A percentile compares a stretch with the other conserved stretches of the same genome.
phyloP scores from a whole-genome alignment of 805 yeast genomes.

The Kluyveromyces wickerhamii region DNA sequence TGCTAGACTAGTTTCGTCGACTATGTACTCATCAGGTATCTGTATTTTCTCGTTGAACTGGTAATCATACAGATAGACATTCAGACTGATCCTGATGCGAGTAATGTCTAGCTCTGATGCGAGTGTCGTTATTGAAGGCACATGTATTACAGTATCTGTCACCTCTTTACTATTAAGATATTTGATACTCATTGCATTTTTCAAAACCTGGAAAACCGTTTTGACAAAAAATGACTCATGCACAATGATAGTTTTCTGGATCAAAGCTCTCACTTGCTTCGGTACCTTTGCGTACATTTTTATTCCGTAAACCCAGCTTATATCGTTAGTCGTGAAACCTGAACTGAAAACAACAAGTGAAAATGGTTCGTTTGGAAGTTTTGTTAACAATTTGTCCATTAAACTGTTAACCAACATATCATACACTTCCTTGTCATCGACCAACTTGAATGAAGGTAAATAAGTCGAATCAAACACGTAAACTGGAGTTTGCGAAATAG shows the following conservation, averaged over 20 bases:
- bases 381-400: conserved; percentile 45
- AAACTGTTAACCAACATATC: conserved; percentile 40
- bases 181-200: conserved; percentile 51
- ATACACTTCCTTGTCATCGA: conserved; percentile 32
- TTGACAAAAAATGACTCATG: conserved; percentile 89
- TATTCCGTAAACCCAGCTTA: conserved; percentile 66
- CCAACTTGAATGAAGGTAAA: conserved; percentile 51
- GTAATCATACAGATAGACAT: conserved; percentile 63
- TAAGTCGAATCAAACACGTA: conserved; percentile 79
- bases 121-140: conserved; percentile 43
- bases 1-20: conserved; percentile 21
- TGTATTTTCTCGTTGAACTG: conserved; percentile 42
- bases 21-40: conserved; percentile 35
- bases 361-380: conserved; percentile 56
- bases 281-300: conserved; percentile 52
- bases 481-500: conserved; percentile 58
- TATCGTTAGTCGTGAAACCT: conserved; percentile 50
- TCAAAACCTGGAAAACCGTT: conserved; percentile 62
- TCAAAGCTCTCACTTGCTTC: conserved; percentile 41
- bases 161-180: conserved; percentile 21
- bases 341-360: conserved; percentile 73
- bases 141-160: conserved; percentile 31
- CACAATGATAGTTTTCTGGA: conserved; percentile 64
- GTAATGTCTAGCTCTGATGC: conserved; percentile 66
- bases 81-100: conserved; percentile 62